Conservation (phyloP, 2,329 filamentous ascomycete species). For the Raffaelea albimanens region DNA sequence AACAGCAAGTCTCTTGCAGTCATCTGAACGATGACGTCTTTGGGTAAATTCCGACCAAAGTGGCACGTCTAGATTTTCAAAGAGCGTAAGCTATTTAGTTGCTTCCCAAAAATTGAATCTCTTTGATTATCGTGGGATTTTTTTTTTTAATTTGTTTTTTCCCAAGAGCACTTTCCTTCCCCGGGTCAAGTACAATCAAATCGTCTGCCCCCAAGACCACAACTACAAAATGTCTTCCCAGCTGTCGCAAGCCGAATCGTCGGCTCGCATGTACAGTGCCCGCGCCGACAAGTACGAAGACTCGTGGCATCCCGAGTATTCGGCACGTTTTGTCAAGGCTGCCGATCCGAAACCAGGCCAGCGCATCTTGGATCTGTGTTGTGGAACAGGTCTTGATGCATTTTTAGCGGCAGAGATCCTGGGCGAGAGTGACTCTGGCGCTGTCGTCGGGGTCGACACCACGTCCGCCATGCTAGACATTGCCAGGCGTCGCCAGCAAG, state of each 20-base stretch:
- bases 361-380: conserved; percentile 21
- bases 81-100: no score
- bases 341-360: conserved; percentile 17
- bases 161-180: no score
- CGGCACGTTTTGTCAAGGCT: conserved; percentile 19
- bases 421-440: conserved; percentile 14
- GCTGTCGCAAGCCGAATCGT: conserved; percentile 4
- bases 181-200: no score
- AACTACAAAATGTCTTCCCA: no score
- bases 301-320: conserved; percentile 24
- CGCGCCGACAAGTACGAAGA: conserved; percentile 23
- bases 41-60: no score
- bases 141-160: no score
- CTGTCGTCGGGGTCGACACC: conserved; percentile 22
- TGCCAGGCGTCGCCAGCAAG: conserved; percentile 16
- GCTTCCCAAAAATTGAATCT: no score
- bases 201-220: no score
- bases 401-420: conserved; percentile 19
- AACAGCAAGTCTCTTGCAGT: no score
- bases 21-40: no score
- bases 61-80: no score
- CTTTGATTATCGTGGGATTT: no score
- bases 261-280: conserved; percentile 21
- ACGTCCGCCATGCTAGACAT: conserved; percentile 21
- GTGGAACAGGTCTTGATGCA: conserved; percentile 24